phyloP scores from a whole-genome alignment of 192 early-diverging fungal genomes.

The Coemansia sp. region DNA sequence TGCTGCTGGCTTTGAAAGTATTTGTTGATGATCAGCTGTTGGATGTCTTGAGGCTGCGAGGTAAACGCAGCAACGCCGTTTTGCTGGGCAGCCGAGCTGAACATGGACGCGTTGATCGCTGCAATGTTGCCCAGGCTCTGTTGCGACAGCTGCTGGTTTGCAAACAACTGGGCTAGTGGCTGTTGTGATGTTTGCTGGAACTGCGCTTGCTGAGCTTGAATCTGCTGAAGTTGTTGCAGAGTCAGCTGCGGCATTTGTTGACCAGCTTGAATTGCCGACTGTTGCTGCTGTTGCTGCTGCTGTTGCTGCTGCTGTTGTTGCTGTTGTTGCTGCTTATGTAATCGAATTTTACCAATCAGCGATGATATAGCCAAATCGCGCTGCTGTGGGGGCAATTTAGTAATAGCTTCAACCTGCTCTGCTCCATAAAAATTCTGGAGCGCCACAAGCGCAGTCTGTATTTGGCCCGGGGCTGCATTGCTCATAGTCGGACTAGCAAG shows the following conservation, averaged over 20 bases:
- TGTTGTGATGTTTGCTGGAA: conserved; percentile 19
- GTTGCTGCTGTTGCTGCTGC: conserved; percentile 4
- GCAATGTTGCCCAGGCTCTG: conserved; percentile 27
- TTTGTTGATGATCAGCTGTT: conserved; percentile 30
- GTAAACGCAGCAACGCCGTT: conserved; percentile 18
- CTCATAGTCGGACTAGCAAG: conserved; percentile 24
- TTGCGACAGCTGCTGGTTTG: conserved; percentile 30
- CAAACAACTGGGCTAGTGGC: conserved; percentile 13
- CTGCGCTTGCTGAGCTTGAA: conserved; percentile 18
- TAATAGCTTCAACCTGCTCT: conserved; percentile 24
- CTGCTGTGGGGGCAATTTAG: conserved; percentile 18
- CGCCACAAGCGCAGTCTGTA: background rate
- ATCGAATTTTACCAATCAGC: conserved; percentile 6
- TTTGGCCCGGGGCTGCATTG: conserved; percentile 11
- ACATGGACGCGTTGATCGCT: conserved; percentile 22
- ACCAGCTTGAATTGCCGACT: background rate
- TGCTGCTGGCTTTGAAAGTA: conserved; percentile 39
- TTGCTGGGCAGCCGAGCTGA: conserved; percentile 33
- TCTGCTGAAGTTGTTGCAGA: conserved; percentile 19
- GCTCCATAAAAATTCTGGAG: conserved; percentile 14
- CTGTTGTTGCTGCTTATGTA: conserved; percentile 12
- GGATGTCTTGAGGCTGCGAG: conserved; percentile 31
- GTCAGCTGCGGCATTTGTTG: conserved; percentile 5
- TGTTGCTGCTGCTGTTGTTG: conserved; percentile 13
- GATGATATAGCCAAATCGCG: conserved; percentile 12